Conservation (phyloP, 306 rosid genomes). For the Castanopsis chinensis region DNA sequence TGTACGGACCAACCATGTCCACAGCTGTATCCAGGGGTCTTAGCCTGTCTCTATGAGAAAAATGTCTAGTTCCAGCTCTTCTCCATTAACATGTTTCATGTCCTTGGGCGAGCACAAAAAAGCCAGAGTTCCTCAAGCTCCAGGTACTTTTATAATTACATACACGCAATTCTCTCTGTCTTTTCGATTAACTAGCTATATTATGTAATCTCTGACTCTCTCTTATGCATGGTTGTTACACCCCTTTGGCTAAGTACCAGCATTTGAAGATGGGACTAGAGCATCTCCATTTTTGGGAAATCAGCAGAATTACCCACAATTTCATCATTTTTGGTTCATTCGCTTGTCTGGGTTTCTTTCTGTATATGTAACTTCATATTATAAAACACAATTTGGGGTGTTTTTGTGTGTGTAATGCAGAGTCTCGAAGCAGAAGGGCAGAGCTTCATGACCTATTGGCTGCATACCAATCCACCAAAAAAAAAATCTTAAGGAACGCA, state of each 20-base stretch:
- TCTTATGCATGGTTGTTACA: conserved; percentile 12
- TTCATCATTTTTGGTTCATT: neutral
- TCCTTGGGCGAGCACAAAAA: conserved; percentile 75
- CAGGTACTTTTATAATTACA: conserved; percentile 34
- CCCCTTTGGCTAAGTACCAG: conserved; percentile 94
- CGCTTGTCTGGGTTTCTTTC: neutral
- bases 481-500: neutral
- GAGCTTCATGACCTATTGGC: no score
- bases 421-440: conserved; percentile 38
- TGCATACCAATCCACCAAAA: neutral
- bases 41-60: conserved; percentile 76
- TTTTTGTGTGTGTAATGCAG: conserved; percentile 25
- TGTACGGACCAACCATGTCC: conserved; percentile 80
- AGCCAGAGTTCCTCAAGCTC: conserved; percentile 59
- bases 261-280: conserved; percentile 54
- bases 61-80: conserved; percentile 56
- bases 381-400: neutral
- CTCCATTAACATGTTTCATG: conserved; percentile 47
- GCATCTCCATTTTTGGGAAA: conserved; percentile 65
- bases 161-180: neutral
- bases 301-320: neutral
- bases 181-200: neutral
- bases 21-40: conserved; percentile 83
- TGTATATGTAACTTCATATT: neutral
- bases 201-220: neutral